phyloP scores from a whole-genome alignment of 2,329 filamentous ascomycete genomes.

The Parastagonospora nodorum region DNA sequence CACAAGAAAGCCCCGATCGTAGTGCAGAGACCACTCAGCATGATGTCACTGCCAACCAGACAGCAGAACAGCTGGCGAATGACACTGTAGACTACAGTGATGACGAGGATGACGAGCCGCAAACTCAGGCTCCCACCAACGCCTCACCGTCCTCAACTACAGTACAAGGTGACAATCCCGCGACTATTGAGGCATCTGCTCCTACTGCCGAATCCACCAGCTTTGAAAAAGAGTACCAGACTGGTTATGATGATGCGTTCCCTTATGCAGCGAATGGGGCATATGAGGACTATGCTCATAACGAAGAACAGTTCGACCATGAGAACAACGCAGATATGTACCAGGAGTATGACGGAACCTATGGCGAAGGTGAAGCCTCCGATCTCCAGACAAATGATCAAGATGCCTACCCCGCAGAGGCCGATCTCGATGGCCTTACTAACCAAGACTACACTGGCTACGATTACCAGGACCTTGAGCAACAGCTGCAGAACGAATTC shows the following conservation, averaged over 20 bases:
- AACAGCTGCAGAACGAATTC: constrained; percentile 19
- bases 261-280: neutral
- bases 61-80: constrained; percentile 14
- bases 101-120: constrained; percentile 42
- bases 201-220: constrained; percentile 3
- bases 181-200: constrained; percentile 12
- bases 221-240: neutral
- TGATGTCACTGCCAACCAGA: neutral
- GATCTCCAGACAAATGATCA: constrained; percentile 17
- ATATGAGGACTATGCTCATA: neutral
- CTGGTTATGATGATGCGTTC: constrained; percentile 5
- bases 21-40: neutral
- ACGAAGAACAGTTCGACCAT: constrained; percentile 15
- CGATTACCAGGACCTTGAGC: constrained; percentile 21
- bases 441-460: constrained; percentile 30
- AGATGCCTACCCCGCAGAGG: constrained; percentile 16
- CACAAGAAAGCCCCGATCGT: neutral
- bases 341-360: constrained; percentile 20
- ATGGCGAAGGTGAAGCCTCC: constrained; percentile 15
- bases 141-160: constrained; percentile 39
- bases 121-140: constrained; percentile 12
- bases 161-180: constrained; percentile 38
- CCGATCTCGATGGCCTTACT: constrained; percentile 23
- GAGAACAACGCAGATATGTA: constrained; percentile 19
- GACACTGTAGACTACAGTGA: constrained; percentile 59